A percentile compares a stretch with the other conserved stretches of the same genome.
Evolutionary conservation across 495 filamentous ascomycete species (phyloP).

Genomic region (Hypoxylon lienhwacheense): DNA sequence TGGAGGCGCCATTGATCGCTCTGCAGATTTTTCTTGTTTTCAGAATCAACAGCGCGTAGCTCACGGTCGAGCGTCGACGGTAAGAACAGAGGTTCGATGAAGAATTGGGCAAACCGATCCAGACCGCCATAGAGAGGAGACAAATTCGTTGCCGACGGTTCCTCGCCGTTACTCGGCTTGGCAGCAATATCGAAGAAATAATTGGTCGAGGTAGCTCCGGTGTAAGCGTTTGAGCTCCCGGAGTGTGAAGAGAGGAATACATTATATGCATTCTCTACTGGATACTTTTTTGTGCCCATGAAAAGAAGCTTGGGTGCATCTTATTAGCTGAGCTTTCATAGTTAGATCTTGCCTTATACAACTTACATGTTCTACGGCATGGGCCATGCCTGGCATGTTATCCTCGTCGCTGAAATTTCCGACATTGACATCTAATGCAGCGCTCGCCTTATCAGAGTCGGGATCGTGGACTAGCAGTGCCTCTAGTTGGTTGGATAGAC

Average conservation of each 20-base stretch:
- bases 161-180: conserved; percentile 58
- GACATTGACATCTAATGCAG: conserved; percentile 92
- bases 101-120: conserved; percentile 97
- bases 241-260: conserved; percentile 88
- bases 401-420: conserved; percentile 91
- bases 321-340: conserved; percentile 21
- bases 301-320: conserved; percentile 71
- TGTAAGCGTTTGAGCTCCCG: conserved; percentile 93
- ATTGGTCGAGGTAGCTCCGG: conserved; percentile 89
- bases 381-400: conserved; percentile 91
- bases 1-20: conserved; percentile 90
- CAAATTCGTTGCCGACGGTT: conserved; percentile 55
- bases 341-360: neutral
- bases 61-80: conserved; percentile 89
- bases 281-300: conserved; percentile 99
- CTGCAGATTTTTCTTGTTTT: conserved; percentile 99
- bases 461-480: conserved; percentile 91
- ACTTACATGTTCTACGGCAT: conserved; percentile 75
- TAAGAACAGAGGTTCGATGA: conserved; percentile 88
- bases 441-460: conserved; percentile 95
- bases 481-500: conserved; percentile 86
- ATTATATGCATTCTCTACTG: conserved; percentile 93
- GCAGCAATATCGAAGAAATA: conserved; percentile 97
- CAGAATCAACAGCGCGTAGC: conserved; percentile 90
- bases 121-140: conserved; percentile 87